These are phyloP conservation scores for Harrya chromipes DNA, from an alignment of 768 basidiomycete genomes.

Conservation along the genomic window DNA sequence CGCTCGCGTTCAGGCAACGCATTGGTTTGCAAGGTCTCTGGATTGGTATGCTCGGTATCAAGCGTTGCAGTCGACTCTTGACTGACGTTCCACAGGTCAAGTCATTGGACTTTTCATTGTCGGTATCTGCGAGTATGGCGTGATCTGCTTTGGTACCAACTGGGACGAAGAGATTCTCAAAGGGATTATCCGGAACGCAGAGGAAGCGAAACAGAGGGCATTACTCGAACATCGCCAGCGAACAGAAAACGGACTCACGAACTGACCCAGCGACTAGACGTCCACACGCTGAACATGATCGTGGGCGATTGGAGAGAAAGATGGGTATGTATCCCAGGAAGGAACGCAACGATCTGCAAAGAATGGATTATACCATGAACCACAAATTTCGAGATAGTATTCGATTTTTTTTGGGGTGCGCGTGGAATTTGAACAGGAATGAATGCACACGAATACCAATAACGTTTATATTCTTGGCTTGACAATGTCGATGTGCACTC, in stretches of 20 bases:
- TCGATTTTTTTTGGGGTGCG: constrained; percentile 1
- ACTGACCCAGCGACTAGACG: constrained; percentile 8
- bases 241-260: constrained; percentile 13
- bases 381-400: neutral
- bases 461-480: neutral
- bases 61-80: neutral
- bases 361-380: neutral
- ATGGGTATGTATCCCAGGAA: neutral
- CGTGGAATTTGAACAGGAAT: neutral
- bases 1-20: constrained; percentile 45
- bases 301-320: neutral
- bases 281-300: neutral
- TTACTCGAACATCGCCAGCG: constrained; percentile 20
- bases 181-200: constrained; percentile 37
- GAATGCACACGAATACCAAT: too few species aligned
- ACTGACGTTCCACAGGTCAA: constrained; percentile 47
- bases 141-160: constrained; percentile 52
- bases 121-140: constrained; percentile 63
- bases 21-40: constrained; percentile 50
- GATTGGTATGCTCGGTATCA: constrained; percentile 36
- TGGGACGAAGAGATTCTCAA: constrained; percentile 46
- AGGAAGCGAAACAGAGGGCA: constrained; percentile 30
- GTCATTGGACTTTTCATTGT: constrained; percentile 70
- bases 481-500: neutral
- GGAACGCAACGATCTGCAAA: neutral